Percentiles rank a stretch among this genome's conserved stretches.
Evolutionary conservation across 1,284 basidiomycete genomes (phyloP).

Genomic region (Cystobasidiaceae sp.): DNA sequence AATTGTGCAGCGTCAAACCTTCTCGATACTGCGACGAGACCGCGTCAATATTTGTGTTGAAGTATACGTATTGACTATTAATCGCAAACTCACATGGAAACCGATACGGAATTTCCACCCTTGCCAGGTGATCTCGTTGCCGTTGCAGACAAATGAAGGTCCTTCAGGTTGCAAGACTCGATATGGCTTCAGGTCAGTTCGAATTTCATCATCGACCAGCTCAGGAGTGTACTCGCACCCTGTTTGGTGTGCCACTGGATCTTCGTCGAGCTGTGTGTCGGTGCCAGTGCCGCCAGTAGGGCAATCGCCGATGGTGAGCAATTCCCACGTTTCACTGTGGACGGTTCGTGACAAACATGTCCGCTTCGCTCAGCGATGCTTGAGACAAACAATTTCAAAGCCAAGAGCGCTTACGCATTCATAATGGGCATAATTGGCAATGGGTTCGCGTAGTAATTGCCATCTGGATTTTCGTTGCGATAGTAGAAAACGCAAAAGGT

Average conservation of each 20-base stretch:
- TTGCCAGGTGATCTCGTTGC: slow-evolving; percentile 39
- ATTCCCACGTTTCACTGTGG: neutral
- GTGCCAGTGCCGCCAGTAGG: neutral
- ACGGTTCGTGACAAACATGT: neutral
- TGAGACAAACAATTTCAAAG: neutral
- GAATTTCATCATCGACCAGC: neutral
- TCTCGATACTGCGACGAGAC: slow-evolving; percentile 43
- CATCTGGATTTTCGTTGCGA: slow-evolving; percentile 35
- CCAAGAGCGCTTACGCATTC: neutral
- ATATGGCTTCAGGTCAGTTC: slow-evolving; percentile 37
- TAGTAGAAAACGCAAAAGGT: slow-evolving; percentile 39
- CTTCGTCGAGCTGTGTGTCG: neutral
- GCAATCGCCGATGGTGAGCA: neutral
- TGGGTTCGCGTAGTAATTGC: slow-evolving; percentile 47
- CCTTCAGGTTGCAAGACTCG: slow-evolving; percentile 41
- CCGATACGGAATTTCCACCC: slow-evolving; percentile 39
- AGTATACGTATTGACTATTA: neutral
- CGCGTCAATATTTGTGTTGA: neutral
- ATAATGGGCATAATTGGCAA: slow-evolving; percentile 47
- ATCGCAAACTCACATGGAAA: slow-evolving; percentile 22
- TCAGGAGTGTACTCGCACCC: neutral
- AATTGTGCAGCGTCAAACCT: slow-evolving; percentile 46
- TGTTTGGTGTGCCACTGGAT: neutral
- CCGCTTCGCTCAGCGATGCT: neutral
- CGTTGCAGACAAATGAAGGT: slow-evolving; percentile 37